Evolutionary conservation across 2,329 filamentous ascomycete species (phyloP), one percentile per base, ranked within the genome.

Genomic region (Cryphonectria carpinicola): DNA sequence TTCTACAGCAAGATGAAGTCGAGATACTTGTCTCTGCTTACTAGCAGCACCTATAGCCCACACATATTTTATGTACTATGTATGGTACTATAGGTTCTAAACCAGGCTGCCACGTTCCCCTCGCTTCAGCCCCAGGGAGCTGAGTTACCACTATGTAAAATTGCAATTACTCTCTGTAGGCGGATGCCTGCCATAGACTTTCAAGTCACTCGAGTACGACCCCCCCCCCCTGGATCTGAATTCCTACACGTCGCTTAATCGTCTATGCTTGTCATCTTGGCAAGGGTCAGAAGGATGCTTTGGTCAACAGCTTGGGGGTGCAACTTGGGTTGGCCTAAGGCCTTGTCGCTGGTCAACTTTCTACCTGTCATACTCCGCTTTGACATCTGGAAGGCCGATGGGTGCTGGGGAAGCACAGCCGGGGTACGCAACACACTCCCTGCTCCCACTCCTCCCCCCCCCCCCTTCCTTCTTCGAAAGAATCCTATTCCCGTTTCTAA

Each of bases 191-290:
- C 67, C 69, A 61, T 71, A 61, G 63, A 65, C 58, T 65, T 67
- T 66, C 56, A 61, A 65, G 66, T 70, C 68, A 35, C 35, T 67
- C 61, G 43, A 63, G 41, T 41, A 49, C 52, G 39, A 65, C 64
- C 49, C 58, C 63, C 61, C 64, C 64, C 39, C 58, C 58, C 61
- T 62, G 49, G 54, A 67, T 52, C 68, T 67, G 54, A 49, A n/a
- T 68, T 70, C 41, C 68, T 67, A 54, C 69, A 60, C n/a, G 54
- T 71, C 67, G 68, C 68, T 66, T 65, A 69, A 60, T 63, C 62
- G 70, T 58, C 66, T 70, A 71, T 71, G 70, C 70, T 67, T 66
- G 65, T 72, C 70, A 70, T 70, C 52, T 72, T 61, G 65, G 62
- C 68, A 70, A 58, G 70, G 68, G 39, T 63, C 65, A 63, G 63